Conservation (phyloP, 1,139 yeast genomes). For the Magnusiomyces sp. region DNA sequence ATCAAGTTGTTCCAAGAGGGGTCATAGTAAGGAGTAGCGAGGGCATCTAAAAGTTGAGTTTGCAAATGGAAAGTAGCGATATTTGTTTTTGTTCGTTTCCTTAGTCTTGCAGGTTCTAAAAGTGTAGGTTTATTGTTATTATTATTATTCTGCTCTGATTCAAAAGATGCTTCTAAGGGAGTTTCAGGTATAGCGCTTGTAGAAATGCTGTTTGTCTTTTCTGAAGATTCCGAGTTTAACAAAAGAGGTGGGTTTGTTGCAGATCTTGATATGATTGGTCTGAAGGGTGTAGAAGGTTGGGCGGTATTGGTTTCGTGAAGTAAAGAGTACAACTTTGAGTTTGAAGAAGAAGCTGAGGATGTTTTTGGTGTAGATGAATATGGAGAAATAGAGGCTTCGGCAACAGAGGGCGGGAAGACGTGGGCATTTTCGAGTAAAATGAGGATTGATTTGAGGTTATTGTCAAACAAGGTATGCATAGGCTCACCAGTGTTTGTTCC, state of each 20-base stretch:
- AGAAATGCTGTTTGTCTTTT: background rate
- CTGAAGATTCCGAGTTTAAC: background rate
- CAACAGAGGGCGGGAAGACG: conserved; percentile 11
- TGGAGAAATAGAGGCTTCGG: conserved; percentile 3
- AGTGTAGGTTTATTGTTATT: conserved; percentile 1
- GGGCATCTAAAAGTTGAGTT: conserved; percentile 27
- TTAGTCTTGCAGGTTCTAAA: conserved; percentile 13
- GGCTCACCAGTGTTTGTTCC: conserved; percentile 10
- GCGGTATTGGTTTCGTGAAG: conserved; percentile 6
- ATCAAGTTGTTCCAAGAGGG: conserved; percentile 19
- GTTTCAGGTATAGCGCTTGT: no score
- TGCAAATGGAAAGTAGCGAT: conserved; percentile 25
- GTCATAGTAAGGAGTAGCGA: conserved; percentile 27
- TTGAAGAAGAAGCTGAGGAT: conserved; percentile 2
- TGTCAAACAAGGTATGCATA: conserved; percentile 15
- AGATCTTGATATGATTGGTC: conserved; percentile 5
- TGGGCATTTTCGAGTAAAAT: conserved; percentile 19
- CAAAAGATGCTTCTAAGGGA: no score
- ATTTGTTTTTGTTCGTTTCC: conserved; percentile 20
- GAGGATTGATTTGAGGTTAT: conserved; percentile 19
- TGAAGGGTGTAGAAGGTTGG: background rate
- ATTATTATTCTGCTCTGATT: background rate
- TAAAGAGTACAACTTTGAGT: conserved; percentile 5
- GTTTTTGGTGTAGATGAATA: background rate
- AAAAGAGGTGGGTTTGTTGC: conserved; percentile 11